Conservation (phyloP, 2,329 filamentous ascomycete genomes). For the Arthroderma uncinatum region DNA sequence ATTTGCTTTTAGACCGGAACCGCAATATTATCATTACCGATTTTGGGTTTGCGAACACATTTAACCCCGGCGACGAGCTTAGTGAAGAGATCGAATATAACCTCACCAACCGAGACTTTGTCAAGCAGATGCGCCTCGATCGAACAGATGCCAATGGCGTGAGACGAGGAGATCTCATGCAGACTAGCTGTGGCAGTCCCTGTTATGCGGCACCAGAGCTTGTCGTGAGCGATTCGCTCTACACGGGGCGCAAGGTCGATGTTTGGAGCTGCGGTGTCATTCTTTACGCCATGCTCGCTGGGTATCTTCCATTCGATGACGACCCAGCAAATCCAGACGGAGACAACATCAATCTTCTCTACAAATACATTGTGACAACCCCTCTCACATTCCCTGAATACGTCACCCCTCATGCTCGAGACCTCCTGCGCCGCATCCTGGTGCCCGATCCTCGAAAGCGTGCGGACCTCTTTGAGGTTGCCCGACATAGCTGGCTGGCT, state of each 20-base stretch:
- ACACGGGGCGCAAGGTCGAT: conserved; percentile 94
- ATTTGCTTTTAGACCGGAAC: conserved; percentile 85
- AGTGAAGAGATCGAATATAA: conserved; percentile 83
- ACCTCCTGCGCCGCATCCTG: conserved; percentile 81
- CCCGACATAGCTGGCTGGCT: conserved; percentile 93
- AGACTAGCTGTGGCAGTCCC: conserved; percentile 95
- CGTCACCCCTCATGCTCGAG: conserved; percentile 89
- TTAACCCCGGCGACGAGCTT: conserved; percentile 78
- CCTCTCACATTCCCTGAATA: conserved; percentile 97
- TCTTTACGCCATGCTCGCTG: conserved; percentile 95
- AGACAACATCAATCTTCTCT: conserved; percentile 96
- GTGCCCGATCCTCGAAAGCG: conserved; percentile 91
- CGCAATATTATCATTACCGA: conserved; percentile 99
- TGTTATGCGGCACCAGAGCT: conserved; percentile 96
- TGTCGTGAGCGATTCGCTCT: conserved; percentile 92
- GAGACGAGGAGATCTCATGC: conserved; percentile 89
- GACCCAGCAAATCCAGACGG: conserved; percentile 96
- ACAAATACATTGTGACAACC: conserved; percentile 98
- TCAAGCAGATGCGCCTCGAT: conserved; percentile 78
- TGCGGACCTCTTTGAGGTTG: conserved; percentile 93
- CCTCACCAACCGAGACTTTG: conserved; percentile 73
- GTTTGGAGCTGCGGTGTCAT: conserved; percentile 99
- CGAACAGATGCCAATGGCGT: conserved; percentile 61
- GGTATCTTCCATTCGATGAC: conserved; percentile 94
- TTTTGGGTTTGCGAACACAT: conserved; percentile 97